These are phyloP conservation scores for Phytophthora pini DNA, from an alignment of 352 stramenopile genomes.

Conservation along the genomic window DNA sequence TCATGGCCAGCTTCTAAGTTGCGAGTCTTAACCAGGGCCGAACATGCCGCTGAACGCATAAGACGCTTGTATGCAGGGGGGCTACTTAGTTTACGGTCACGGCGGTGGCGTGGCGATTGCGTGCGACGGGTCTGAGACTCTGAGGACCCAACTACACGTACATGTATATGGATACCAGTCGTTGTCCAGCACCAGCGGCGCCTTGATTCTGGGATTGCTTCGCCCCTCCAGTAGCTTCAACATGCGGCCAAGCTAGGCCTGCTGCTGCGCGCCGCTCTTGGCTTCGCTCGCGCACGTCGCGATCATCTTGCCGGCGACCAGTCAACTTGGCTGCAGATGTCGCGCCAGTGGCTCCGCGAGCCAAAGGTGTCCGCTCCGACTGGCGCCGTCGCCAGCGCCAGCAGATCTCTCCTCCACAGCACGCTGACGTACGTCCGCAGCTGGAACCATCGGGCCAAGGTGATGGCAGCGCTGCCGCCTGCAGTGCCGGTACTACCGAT, in stretches of 20 bases:
- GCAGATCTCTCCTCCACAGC: constrained; percentile 14
- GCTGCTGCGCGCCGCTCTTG: constrained; percentile 5
- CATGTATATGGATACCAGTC: neutral
- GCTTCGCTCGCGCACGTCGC: constrained; percentile 7
- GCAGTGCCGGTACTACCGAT: neutral
- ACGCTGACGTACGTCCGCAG: constrained; percentile 22
- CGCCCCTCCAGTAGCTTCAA: constrained; percentile 15
- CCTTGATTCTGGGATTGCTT: constrained; percentile 4
- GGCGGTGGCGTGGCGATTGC: constrained; percentile 2
- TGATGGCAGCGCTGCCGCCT: constrained; percentile 4
- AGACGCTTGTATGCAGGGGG: neutral
- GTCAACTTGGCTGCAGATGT: constrained; percentile 6
- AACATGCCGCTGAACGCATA: neutral
- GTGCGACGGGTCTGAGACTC: constrained; percentile 4
- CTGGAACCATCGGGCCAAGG: constrained; percentile 3
- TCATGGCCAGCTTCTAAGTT: neutral
- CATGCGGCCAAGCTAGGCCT: constrained; percentile 11
- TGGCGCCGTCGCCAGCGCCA: neutral
- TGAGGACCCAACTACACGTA: neutral
- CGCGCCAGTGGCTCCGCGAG: neutral
- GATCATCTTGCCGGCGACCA: neutral
- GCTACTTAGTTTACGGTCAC: constrained; percentile 14
- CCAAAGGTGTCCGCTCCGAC: constrained; percentile 2
- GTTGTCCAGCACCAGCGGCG: constrained; percentile 4
- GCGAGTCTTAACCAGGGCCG: neutral